A percentile compares a stretch with the other conserved stretches of the same genome.
These are phyloP conservation scores for Bolboschoenoplectus hybrid DNA, from an alignment of 202 grass and related monocot genomes.

Conservation along the genomic window DNA sequence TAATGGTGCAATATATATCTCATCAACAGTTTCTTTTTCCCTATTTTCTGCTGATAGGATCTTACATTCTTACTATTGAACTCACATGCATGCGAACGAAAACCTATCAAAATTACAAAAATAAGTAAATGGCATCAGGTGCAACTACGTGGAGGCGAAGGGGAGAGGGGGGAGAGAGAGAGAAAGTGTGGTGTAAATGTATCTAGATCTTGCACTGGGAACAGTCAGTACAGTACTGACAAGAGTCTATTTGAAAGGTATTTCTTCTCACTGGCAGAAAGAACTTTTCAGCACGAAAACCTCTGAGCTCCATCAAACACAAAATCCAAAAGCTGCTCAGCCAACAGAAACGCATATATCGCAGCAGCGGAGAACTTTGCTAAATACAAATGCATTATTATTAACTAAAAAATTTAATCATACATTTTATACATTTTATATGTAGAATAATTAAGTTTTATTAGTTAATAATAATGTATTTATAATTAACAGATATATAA, in stretches of 20 bases:
- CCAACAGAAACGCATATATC: slow-evolving; percentile 21
- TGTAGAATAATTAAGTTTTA: no score
- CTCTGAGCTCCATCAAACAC: slow-evolving; percentile 42
- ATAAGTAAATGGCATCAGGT: slow-evolving; percentile 22
- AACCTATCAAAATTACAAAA: slow-evolving; percentile 16
- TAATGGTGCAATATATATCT: slow-evolving; percentile 35
- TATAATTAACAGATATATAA: no score
- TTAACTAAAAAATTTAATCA: no score
- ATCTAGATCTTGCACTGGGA: slow-evolving; percentile 20
- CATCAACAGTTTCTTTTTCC: slow-evolving; percentile 34
- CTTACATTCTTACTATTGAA: slow-evolving; percentile 35
- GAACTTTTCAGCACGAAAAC: slow-evolving; percentile 45
- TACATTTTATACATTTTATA: no score
- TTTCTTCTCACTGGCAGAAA: slow-evolving; percentile 28
- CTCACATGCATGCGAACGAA: slow-evolving; percentile 39
- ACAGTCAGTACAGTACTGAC: slow-evolving; percentile 35
- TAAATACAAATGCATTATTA: not conserved
- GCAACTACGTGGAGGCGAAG: slow-evolving; percentile 16
- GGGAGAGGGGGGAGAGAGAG: not conserved
- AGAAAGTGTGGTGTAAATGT: not conserved
- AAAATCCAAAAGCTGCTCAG: slow-evolving; percentile 34
- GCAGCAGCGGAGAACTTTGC: slow-evolving; percentile 25
- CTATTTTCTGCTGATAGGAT: slow-evolving; percentile 17
- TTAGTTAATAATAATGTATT: no score
- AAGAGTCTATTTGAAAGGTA: slow-evolving; percentile 39